Evolutionary conservation across 768 basidiomycete genomes (phyloP), one percentile per base, ranked within the genome.

Genomic region (Sporobolomyces roseus): DNA sequence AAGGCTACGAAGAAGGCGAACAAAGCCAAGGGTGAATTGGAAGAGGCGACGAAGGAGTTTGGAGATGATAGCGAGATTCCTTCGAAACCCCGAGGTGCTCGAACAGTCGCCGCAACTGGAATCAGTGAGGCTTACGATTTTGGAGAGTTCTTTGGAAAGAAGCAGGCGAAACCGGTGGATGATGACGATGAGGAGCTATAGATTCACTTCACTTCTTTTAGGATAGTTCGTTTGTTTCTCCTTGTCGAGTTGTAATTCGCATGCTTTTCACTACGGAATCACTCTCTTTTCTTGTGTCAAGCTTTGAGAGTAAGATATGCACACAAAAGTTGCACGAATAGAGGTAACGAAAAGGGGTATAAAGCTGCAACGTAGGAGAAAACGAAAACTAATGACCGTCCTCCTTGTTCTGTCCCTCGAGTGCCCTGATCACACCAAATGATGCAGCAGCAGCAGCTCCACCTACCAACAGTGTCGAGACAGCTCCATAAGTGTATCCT

Each of bases 391-490:
- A 25, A 19, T 13, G 35, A 54, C n/a, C 46, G 53, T 19, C 49
- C 58, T 33, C 38, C 51, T n/a, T n/a, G 43, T 53, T 46, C 25
- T 45, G 46, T 16, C 70, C 70, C 70, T 85, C 85, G 45, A 87
- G 75, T 1, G 81, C 74, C 38, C 81, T 82, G 58, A 87, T 86
- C 58, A 87, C 80, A 17, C 79, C 83, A 68, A 85, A 88, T 1
- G 87, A 85, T 0, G 87, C 85, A 1, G 85, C 91, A 0, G 94
- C 94, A 0, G 94, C 94, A 0, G 89, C 79, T 16, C 92, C 93
- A 41, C 94, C 94, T 1, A 98, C 94, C 48, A 89, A 80, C 64
- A 94, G 82, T 23, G 91, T 99, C 75, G 86, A 88, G 27, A 90
- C 77, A 8, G 92, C 91, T 19, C 93, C 93, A 85, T 89, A 90